Evolutionary conservation across 495 filamentous ascomycete species (phyloP), one percentile per base, ranked within the genome.

Genomic region (Gamarada debralockiae): DNA sequence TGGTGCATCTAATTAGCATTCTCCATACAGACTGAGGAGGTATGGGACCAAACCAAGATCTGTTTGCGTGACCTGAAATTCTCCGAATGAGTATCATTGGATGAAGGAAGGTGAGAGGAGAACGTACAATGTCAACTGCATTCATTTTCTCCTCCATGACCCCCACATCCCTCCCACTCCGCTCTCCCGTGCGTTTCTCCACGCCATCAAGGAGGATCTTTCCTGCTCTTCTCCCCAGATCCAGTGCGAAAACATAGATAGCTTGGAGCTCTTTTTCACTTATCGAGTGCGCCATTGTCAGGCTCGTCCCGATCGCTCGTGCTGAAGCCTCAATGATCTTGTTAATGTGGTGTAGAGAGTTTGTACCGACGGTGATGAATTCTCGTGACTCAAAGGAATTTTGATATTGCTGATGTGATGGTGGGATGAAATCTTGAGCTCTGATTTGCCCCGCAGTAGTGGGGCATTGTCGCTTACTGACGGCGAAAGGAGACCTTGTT

Each of bases 231-330:
- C 82, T 81, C 24, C 79, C 82, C 0, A 87, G 70, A 50, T 83
- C 70, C 18, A 86, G 63, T 2, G 84, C 84, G 57, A 89, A 89
- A 17, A 68, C 67, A 58, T 86, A 86, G 48, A 86, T 79, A 25
- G 78, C 76, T 55, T 81, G 75, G 3, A 87, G 70, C 37, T 74
- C 65, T 17, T 31, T 15, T 14, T 47, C 23, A 15, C 24, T 43
- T 6, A 62, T 20, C 1, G 37, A 20, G 12, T 54, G 31, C 14
- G 54, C 47, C 58, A 61, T 61, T 33, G 27, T 57, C 18, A 22
- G 14, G 31, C n/a, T 34, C 31, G n/a, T n/a, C n/a, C n/a, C n/a
- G n/a, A n/a, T 29, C 10, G 5, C 27, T 29, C 27, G 4, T 29
- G 10, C 5, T 29, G 27, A 29, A 29, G 27, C 10, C 27, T n/a